Base-by-base conservation (phyloP, 148 eudicot species). In the Cornus suecica region DNA sequence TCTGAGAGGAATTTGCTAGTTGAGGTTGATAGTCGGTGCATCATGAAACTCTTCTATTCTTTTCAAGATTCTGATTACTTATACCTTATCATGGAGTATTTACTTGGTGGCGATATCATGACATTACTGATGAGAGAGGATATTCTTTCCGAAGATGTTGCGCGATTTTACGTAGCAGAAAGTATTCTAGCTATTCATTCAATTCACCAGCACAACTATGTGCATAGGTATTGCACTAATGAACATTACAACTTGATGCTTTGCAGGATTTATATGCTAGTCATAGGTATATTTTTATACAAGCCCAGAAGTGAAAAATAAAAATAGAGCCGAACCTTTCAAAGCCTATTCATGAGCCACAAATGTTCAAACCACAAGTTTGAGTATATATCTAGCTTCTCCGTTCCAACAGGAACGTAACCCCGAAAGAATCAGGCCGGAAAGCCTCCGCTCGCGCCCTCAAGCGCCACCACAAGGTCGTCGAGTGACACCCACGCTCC, bases 81-180 rank as follows among this genome's bases (percentile, higher is more conserved):
- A 74, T 90, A 90, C 85, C 94, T 90, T 66, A 88, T 90, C 61
- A 90, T 90, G 94, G 94, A 90, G 69, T 90, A 90, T 81, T 81
- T 90, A 78, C 94, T 91, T 37, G 94, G 94, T 71, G 94, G 94
- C 75, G 94, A 90, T 66, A 90, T 90, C 54, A 90, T 90, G 94
- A 90, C 94, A 51, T 78, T 88, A 42, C 79, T 90, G 61, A 90
- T 90, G 91, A 85, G 90, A 82, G 88, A 90, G 77, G 94, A 90
- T 71, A 65, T 80, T 62, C 90, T 90, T 80, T 85, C 91, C 5
- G 91, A 90, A 78, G 94, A 88, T 72, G 91, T 90, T 74, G 90
- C 91, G 4, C 85, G 90, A 29, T 90, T 90, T 85, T 90, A 90
- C 78, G 88, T 90, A 10, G 94, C 87, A 41, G 91, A 90, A 73